These are phyloP conservation scores for Beauveria caledonica DNA, from an alignment of 2,329 filamentous ascomycete genomes.

Conservation along the genomic window DNA sequence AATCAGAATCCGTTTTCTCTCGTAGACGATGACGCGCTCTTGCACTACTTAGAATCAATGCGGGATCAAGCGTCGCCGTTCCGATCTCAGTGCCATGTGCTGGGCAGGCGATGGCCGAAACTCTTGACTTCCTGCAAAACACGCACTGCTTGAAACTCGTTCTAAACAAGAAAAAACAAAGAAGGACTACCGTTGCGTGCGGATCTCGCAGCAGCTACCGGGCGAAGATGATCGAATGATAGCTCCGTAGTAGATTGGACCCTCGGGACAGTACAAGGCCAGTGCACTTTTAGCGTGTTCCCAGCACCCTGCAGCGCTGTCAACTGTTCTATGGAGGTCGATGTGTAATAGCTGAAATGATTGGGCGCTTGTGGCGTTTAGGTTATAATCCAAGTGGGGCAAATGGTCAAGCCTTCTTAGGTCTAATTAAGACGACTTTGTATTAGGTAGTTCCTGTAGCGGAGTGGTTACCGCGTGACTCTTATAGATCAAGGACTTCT, in stretches of 20 bases:
- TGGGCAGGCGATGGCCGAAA: background rate
- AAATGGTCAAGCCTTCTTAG: background rate
- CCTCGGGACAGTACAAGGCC: background rate
- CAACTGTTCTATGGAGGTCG: background rate
- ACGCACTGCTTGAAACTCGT: background rate
- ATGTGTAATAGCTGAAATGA: background rate
- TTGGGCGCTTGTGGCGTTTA: slow-evolving; percentile 9
- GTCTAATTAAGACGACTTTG: background rate
- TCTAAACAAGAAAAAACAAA: background rate
- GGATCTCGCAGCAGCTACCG: slow-evolving; percentile 1
- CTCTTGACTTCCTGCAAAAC: background rate
- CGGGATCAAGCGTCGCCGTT: background rate
- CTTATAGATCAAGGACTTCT: slow-evolving; percentile 18
- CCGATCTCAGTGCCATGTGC: background rate
- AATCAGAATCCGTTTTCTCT: background rate
- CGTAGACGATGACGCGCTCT: background rate
- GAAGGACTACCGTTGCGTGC: background rate
- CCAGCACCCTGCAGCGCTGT: background rate
- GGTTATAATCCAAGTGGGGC: slow-evolving; percentile 1
- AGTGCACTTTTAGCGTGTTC: background rate
- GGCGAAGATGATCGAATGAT: background rate
- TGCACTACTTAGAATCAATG: background rate
- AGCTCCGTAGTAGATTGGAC: background rate
- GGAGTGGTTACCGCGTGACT: slow-evolving; percentile 24
- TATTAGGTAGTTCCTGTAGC: slow-evolving; percentile 19